Percentiles rank a stretch among this genome's conserved stretches.
phyloP scores from a whole-genome alignment of 345 rosid species.

The Balakata baccata region DNA sequence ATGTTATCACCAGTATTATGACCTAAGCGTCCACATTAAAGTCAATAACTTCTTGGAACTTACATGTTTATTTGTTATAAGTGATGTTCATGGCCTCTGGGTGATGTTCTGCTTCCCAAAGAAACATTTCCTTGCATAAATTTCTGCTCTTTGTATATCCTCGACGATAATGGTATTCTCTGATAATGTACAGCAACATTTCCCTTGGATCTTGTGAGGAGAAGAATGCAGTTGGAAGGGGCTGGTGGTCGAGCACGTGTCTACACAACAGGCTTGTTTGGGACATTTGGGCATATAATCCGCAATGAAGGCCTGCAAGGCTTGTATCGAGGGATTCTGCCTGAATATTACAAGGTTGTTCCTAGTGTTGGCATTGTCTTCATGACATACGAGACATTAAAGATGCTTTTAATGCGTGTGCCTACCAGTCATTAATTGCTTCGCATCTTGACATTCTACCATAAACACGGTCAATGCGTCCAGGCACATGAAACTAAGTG shows the following conservation, averaged over 20 bases:
- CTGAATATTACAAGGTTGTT: constrained; percentile 91
- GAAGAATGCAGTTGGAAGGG: constrained; percentile 91
- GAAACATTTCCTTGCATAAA: neutral
- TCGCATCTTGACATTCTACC: neutral
- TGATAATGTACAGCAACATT: constrained; percentile 60
- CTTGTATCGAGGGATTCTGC: constrained; percentile 81
- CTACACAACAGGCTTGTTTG: constrained; percentile 65
- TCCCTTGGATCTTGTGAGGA: constrained; percentile 89
- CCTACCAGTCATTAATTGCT: constrained; percentile 5
- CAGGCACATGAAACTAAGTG: neutral
- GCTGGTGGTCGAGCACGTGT: constrained; percentile 72
- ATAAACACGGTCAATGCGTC: neutral
- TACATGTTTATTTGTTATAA: neutral
- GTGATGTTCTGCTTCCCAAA: neutral
- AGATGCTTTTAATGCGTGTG: constrained; percentile 37
- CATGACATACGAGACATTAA: constrained; percentile 88
- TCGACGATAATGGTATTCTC: neutral
- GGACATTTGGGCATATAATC: constrained; percentile 63
- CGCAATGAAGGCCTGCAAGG: constrained; percentile 67
- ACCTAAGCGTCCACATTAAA: neutral
- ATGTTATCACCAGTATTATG: neutral
- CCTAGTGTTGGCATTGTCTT: constrained; percentile 93
- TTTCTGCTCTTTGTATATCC: neutral
- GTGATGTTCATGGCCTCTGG: neutral
- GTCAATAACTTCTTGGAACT: neutral